Conservation (phyloP, 2,329 filamentous ascomycete genomes). For the Trichoderma hamatum region DNA sequence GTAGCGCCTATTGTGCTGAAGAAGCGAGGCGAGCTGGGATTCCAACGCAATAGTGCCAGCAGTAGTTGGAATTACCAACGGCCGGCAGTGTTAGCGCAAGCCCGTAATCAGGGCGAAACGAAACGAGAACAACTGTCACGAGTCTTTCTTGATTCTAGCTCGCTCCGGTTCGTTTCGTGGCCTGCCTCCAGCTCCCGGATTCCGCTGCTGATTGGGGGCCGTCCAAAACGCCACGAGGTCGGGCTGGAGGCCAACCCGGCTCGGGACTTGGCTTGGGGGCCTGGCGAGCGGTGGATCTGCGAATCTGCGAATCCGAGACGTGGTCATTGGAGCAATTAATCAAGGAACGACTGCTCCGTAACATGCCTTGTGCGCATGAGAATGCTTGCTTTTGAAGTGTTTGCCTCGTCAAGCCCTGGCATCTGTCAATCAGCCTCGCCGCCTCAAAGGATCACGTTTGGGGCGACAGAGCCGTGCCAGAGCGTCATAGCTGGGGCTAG, state of each 20-base stretch:
- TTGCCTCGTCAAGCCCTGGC: background rate
- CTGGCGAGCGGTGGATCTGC: background rate
- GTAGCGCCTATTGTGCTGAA: background rate
- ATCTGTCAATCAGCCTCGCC: background rate
- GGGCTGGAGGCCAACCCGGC: background rate
- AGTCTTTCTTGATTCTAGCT: background rate
- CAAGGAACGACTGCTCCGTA: constrained; percentile 8
- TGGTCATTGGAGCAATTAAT: background rate
- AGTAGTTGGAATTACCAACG: background rate
- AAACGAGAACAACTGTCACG: background rate
- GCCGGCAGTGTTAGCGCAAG: background rate
- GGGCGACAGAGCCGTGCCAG: background rate
- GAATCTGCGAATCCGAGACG: constrained; percentile 5
- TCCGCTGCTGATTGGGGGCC: background rate
- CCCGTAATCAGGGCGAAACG: background rate
- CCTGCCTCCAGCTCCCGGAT: background rate
- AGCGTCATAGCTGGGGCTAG: background rate
- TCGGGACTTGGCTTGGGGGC: constrained; percentile 13
- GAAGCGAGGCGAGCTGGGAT: background rate
- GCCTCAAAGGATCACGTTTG: background rate
- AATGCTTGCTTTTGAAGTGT: background rate
- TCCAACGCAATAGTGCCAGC: background rate
- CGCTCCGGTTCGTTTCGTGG: background rate
- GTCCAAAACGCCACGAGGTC: constrained; percentile 13
- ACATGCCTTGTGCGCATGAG: background rate